Percentiles rank a stretch among this genome's conserved stretches.
These are phyloP conservation scores for Puccinia hordei DNA, from an alignment of 1,284 basidiomycete genomes.

Conservation along the genomic window DNA sequence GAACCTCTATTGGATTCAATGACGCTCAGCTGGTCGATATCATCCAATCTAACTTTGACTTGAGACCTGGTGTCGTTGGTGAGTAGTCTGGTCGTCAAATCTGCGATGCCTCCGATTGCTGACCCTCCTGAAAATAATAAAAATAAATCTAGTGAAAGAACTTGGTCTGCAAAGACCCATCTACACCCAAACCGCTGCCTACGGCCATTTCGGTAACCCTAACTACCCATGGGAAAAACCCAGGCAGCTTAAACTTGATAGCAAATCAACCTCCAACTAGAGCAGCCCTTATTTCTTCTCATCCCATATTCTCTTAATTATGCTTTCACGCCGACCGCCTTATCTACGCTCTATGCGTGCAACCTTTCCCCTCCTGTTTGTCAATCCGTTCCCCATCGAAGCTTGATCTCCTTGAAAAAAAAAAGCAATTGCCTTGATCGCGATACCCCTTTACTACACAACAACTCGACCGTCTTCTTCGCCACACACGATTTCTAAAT, in stretches of 20 bases:
- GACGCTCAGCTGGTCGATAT: slow-evolving; percentile 89
- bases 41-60: slow-evolving; percentile 85
- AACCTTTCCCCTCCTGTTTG: not conserved
- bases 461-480: not conserved
- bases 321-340: not conserved
- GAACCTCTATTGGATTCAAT: slow-evolving; percentile 80
- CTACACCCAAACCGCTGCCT: slow-evolving; percentile 93
- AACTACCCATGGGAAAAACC: slow-evolving; percentile 93
- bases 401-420: slow-evolving; percentile 11
- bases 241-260: slow-evolving; percentile 80
- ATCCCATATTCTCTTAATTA: not conserved
- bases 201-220: slow-evolving; percentile 76
- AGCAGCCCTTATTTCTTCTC: not conserved
- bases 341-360: not conserved
- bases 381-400: slow-evolving; percentile 4
- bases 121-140: not conserved
- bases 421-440: not conserved
- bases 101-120: slow-evolving; percentile 38
- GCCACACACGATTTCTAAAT: not conserved
- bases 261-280: not conserved
- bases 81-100: slow-evolving; percentile 74
- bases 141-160: slow-evolving; percentile 74
- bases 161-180: slow-evolving; percentile 90
- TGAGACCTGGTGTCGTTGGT: slow-evolving; percentile 53
- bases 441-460: slow-evolving; percentile 3